These are phyloP conservation scores for Trichophyton simii DNA, from an alignment of 2,329 filamentous ascomycete species.

Conservation along the genomic window DNA sequence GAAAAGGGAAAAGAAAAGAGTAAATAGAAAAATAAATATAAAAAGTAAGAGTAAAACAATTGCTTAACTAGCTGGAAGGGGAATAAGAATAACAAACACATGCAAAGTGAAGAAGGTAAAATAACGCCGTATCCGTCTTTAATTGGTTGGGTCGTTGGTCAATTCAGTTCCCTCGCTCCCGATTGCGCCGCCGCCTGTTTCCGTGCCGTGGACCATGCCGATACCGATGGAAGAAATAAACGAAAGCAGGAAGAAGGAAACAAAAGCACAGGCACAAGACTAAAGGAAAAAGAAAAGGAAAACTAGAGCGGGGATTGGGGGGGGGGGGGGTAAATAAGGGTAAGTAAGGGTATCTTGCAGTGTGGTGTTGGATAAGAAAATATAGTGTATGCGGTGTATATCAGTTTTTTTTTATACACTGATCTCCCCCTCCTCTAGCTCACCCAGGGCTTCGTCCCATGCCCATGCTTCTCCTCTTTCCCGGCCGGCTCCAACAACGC, in stretches of 20 bases:
- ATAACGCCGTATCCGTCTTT: conserved; percentile 3
- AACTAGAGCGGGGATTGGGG: neutral
- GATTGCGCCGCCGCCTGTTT: conserved; percentile 1
- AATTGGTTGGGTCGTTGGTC: neutral
- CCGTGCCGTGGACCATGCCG: neutral
- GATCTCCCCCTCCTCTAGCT: conserved; percentile 33
- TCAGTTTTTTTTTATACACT: conserved; percentile 21
- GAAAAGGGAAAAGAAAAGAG: neutral
- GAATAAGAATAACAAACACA: neutral
- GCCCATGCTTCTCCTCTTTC: conserved; percentile 23
- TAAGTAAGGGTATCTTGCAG: neutral
- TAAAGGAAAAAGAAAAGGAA: neutral
- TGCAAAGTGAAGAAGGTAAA: neutral
- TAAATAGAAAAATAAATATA: too few relatives aligned
- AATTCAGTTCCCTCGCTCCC: neutral
- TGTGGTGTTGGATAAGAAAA: neutral
- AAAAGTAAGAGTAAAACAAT: neutral
- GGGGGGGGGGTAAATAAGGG: too few relatives aligned
- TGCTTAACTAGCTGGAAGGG: neutral
- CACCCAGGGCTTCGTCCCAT: conserved; percentile 32
- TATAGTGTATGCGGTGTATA: neutral
- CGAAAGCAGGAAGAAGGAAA: neutral
- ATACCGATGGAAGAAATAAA: neutral
- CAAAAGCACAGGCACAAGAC: too few relatives aligned
- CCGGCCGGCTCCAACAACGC: conserved; percentile 16